Evolutionary conservation across 371 early-diverging fungal genomes (phyloP).

Genomic region (Chytridium lagenaria): DNA sequence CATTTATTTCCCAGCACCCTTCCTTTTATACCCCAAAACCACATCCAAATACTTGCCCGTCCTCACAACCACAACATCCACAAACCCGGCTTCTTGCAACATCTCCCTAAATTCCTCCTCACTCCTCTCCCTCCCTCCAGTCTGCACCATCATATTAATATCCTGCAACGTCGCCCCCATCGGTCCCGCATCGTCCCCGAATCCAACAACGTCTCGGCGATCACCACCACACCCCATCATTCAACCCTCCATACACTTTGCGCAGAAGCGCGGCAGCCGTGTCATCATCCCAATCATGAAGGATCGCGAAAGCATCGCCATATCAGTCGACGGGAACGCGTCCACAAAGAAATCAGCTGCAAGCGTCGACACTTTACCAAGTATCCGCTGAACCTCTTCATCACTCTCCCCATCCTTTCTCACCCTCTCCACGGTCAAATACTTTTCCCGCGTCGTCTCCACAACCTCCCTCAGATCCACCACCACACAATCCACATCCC

Average conservation of each 20-base stretch:
- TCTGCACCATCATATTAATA: slow-evolving; percentile 29
- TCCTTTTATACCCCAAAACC: slow-evolving; percentile 17
- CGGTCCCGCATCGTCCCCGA: slow-evolving; percentile 13
- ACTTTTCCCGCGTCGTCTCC: slow-evolving; percentile 6
- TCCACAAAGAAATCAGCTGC: slow-evolving; percentile 7
- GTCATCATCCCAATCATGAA: slow-evolving; percentile 38
- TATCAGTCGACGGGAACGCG: slow-evolving; percentile 1
- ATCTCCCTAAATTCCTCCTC: neutral
- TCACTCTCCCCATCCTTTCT: neutral
- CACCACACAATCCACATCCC: neutral
- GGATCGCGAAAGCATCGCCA: slow-evolving; percentile 32
- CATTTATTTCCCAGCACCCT: no score
- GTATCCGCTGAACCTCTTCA: neutral
- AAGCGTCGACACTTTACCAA: neutral
- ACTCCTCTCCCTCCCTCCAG: slow-evolving; percentile 15
- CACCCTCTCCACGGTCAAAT: neutral
- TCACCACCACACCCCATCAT: slow-evolving; percentile 32
- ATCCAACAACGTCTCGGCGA: slow-evolving; percentile 29
- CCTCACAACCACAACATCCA: neutral
- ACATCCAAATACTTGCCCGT: slow-evolving; percentile 20
- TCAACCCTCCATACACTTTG: slow-evolving; percentile 6
- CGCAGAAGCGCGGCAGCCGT: slow-evolving; percentile 15
- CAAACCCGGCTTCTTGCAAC: slow-evolving; percentile 6
- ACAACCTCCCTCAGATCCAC: slow-evolving; percentile 10
- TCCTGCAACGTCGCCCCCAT: slow-evolving; percentile 24